These are phyloP conservation scores for Porosira glacialis DNA, from an alignment of 352 stramenopile species.

Conservation along the genomic window DNA sequence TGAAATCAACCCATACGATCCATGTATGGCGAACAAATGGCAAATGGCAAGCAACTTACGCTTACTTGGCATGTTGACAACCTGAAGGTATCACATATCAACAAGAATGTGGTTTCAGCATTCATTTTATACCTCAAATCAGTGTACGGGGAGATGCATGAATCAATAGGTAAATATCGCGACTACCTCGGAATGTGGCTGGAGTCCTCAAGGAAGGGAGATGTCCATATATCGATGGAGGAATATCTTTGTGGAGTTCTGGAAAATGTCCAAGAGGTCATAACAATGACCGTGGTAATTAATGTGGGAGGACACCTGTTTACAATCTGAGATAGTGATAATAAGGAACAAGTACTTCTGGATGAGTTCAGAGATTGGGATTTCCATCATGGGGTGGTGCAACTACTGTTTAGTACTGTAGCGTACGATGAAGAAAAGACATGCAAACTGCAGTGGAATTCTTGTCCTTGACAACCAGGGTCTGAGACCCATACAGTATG, in stretches of 20 bases:
- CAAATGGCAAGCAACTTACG: neutral
- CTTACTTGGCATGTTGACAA: neutral
- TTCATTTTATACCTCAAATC: neutral
- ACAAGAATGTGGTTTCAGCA: neutral
- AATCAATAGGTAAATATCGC: neutral
- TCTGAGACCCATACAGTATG: too few relatives aligned
- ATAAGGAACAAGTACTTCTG: neutral
- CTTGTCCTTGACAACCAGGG: neutral
- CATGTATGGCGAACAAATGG: conserved; percentile 1
- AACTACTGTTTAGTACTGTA: neutral
- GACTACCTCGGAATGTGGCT: neutral
- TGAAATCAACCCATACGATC: neutral
- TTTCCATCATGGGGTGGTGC: neutral
- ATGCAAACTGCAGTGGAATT: neutral
- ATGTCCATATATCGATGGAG: neutral
- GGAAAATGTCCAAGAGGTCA: neutral
- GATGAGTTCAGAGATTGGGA: neutral
- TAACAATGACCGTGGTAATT: neutral
- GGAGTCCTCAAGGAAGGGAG: neutral
- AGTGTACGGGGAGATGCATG: neutral
- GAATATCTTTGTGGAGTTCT: neutral
- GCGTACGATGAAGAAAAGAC: neutral
- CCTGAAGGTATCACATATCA: neutral
- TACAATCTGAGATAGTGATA: neutral
- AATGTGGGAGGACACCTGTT: neutral